These are phyloP conservation scores for Aspergillus sp. DNA, from an alignment of 2,329 filamentous ascomycete genomes.

Conservation along the genomic window DNA sequence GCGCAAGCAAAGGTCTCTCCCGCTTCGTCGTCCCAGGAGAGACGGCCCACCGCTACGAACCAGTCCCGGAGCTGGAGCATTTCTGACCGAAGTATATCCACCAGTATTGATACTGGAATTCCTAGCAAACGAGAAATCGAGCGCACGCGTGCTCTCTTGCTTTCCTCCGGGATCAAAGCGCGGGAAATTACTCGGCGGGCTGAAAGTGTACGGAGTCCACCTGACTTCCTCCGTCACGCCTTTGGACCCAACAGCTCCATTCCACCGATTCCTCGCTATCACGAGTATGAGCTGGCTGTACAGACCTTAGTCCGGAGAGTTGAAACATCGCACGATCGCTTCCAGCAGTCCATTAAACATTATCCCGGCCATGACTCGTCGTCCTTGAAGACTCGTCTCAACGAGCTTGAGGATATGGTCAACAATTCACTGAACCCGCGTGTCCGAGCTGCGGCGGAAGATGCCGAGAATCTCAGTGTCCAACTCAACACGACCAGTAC, in stretches of 20 bases:
- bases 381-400: conserved; percentile 45
- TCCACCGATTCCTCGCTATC: conserved; percentile 45
- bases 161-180: conserved; percentile 87
- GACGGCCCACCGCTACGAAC: conserved; percentile 38
- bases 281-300: conserved; percentile 56
- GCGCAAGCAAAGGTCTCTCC: conserved; percentile 39
- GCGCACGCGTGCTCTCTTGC: conserved; percentile 71
- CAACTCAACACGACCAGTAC: conserved; percentile 76
- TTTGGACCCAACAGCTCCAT: conserved; percentile 32
- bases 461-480: conserved; percentile 74
- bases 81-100: conserved; percentile 48
- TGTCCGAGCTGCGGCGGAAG: conserved; percentile 69
- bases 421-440: conserved; percentile 54
- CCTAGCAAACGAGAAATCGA: conserved; percentile 73
- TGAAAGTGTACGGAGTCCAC: conserved; percentile 43
- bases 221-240: conserved; percentile 35
- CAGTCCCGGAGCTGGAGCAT: conserved; percentile 59
- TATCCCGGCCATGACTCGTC: conserved; percentile 49
- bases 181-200: conserved; percentile 72
- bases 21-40: conserved; percentile 22
- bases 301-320: conserved; percentile 51
- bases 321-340: conserved; percentile 43
- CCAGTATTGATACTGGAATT: conserved; percentile 32
- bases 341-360: conserved; percentile 45
- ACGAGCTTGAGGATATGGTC: conserved; percentile 46